Base-by-base conservation (phyloP, 345 rosid genomes). In the Salix suchowensis region DNA sequence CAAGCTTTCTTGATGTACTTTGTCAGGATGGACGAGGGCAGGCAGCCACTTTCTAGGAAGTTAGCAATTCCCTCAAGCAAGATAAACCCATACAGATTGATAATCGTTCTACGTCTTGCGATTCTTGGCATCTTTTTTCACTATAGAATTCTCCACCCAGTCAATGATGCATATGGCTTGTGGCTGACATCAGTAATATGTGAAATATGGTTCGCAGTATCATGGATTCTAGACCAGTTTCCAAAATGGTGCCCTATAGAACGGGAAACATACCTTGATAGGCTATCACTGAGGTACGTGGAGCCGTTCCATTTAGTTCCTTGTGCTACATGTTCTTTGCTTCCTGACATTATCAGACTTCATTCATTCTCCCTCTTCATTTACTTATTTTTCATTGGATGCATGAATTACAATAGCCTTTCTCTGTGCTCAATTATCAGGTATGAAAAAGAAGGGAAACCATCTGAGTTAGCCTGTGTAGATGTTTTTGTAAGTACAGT, bases 21-120 rank as follows among this genome's bases (percentile, higher is more conserved):
- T 87, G 28, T 71, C 91, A 96, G 99, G 98, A 96, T 96, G 99
- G 99, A 96, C 77, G 99, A 96, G 87, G 99, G 97, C 77, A 89
- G 99, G 83, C 98, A 96, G 86, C 99, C 99, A 70, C 90, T 96
- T 76, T 96, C 98, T 4, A 88, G 99, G 85, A 96, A 96, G 87
- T 79, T 96, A 77, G 95, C 99, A 3, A 79, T 96, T 82, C 89
- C 90, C 39, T 96, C 99, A 1, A 96, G 99, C 98, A 96, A 86
- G 89, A 96, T 96, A 61, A 96, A 86, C 80, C 99, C 99, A 1
- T 96, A 96, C 84, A 82, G 99, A 81, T 73, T 96, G 91, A 76
- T 94, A 70, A 87, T 96, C 74, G 73, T 96, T 44, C 84, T 90
- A 61, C 99, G 99, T 71, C 97, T 96, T 76, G 97, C 80, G 71